Evolutionary conservation across 208 protist genomes (phyloP).

Genomic region (Trypanosoma platydactyli): DNA sequence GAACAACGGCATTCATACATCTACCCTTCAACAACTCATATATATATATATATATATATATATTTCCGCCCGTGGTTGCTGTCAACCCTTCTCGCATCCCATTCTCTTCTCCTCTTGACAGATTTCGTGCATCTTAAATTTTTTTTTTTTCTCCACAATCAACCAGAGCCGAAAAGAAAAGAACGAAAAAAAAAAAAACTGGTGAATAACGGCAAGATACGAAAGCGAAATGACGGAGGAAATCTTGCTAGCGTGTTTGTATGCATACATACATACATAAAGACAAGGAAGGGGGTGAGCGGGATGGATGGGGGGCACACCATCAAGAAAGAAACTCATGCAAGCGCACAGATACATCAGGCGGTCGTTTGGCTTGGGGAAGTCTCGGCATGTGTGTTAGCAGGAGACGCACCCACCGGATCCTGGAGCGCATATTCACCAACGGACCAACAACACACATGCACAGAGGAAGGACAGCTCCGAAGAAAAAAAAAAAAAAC

Average conservation of each 20-base stretch:
- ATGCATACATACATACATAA: constrained; percentile 9
- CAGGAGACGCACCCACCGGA: no score
- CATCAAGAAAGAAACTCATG: no score
- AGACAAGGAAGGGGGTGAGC: constrained; percentile 4
- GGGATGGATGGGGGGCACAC: no score
- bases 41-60: neutral
- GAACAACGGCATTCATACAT: neutral
- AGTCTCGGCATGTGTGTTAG: no score
- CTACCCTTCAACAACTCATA: neutral
- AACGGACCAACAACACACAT: neutral
- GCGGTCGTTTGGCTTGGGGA: no score
- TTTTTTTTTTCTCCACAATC: constrained; percentile 7
- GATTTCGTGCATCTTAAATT: neutral
- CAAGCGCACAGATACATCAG: no score
- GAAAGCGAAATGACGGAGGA: neutral
- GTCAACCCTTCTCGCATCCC: neutral
- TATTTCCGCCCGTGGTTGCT: neutral
- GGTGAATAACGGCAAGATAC: constrained; percentile 10
- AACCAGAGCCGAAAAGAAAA: neutral
- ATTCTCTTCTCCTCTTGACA: neutral
- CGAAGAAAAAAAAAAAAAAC: neutral
- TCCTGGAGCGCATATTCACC: no score
- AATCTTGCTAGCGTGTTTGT: neutral
- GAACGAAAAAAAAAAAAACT: no score
- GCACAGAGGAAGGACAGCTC: no score